Evolutionary conservation across 192 early-diverging fungal genomes (phyloP).

Genomic region (Rhizophagus sp.): DNA sequence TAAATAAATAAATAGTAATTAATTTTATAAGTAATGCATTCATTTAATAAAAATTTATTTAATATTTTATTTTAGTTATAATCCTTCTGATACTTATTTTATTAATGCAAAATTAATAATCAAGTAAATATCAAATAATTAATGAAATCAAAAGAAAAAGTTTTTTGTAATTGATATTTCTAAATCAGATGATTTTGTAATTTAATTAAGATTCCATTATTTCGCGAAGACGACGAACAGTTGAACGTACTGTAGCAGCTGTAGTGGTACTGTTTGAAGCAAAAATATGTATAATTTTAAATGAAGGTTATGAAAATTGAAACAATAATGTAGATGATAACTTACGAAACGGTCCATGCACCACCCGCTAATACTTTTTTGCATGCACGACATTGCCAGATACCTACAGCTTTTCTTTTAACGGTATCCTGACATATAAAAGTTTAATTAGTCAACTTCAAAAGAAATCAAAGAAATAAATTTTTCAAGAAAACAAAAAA

Average conservation of each 20-base stretch:
- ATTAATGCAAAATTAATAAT: background rate
- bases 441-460: background rate
- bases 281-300: background rate
- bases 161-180: background rate
- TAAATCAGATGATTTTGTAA: background rate
- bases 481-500: background rate
- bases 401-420: slow-evolving; percentile 93
- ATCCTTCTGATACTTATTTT: background rate
- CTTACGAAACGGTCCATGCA: slow-evolving; percentile 90
- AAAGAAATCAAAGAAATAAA: background rate
- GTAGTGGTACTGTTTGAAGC: slow-evolving; percentile 68
- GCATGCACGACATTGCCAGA: slow-evolving; percentile 99
- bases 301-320: background rate
- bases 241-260: slow-evolving; percentile 88
- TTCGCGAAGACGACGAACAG: slow-evolving; percentile 98
- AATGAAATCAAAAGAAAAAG: background rate
- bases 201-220: slow-evolving; percentile 79
- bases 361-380: slow-evolving; percentile 94
- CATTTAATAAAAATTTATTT: background rate
- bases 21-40: background rate
- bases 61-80: background rate
- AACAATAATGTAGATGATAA: slow-evolving; percentile 4
- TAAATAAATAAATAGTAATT: too few relatives aligned
- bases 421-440: slow-evolving; percentile 73
- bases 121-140: background rate